Evolutionary conservation across 2,329 filamentous ascomycete genomes (phyloP).

Genomic region (Akanthomyces uredinophilus): DNA sequence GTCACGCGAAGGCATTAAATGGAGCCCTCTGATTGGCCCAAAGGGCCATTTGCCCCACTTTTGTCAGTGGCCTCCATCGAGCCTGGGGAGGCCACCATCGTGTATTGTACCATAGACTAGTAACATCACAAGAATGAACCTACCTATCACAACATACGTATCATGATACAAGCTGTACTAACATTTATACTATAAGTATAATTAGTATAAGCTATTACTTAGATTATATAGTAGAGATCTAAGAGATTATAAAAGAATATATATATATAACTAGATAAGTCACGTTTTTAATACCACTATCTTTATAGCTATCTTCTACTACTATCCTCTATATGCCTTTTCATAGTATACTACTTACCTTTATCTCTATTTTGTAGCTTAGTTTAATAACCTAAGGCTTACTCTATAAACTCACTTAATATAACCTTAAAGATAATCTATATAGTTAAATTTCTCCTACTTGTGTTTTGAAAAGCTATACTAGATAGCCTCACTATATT

Average conservation of each 20-base stretch:
- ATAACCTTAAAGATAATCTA: neutral
- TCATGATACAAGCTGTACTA: too few species aligned
- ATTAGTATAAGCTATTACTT: too few species aligned
- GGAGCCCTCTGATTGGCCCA: too few species aligned
- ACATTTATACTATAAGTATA: too few species aligned
- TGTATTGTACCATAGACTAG: too few species aligned
- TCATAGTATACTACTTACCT: neutral
- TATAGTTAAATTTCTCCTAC: neutral
- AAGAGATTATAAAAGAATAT: neutral
- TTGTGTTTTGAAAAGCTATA: neutral
- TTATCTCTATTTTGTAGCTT: neutral
- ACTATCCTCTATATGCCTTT: neutral
- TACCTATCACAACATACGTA: too few species aligned
- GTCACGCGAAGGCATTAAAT: too few species aligned
- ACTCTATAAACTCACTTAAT: neutral
- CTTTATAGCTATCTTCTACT: neutral
- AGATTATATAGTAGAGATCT: too few species aligned
- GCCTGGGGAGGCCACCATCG: too few species aligned
- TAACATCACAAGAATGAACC: too few species aligned
- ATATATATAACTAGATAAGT: neutral
- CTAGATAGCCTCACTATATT: neutral
- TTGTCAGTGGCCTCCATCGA: too few species aligned
- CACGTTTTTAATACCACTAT: neutral
- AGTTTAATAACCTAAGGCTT: neutral
- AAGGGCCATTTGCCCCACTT: too few species aligned